Evolutionary conservation across 2,329 filamentous ascomycete species (phyloP), one percentile per base, ranked within the genome.

Genomic region (Cladosporium cucumerinum): DNA sequence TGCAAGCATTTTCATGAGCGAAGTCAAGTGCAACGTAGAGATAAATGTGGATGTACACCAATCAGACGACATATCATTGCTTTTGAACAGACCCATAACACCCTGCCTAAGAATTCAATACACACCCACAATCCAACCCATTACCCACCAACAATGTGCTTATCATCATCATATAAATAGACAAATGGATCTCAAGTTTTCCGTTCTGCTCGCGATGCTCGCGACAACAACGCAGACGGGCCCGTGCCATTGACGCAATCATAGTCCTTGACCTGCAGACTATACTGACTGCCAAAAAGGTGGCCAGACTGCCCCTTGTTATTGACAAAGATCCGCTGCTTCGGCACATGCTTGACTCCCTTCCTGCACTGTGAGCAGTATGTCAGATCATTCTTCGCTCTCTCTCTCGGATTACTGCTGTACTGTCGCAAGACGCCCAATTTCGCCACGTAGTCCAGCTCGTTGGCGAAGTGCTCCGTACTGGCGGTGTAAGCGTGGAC

Each of bases 401-500:
- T 36, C 7, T 30, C 30, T 14, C 5, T 30, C 2, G 23, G 34
- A 30, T 62, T 34, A 25, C 60, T 52, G 30, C 30, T 55, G 60
- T 62, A 62, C 11, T 43, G 34, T 1, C 60, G 49, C 49, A 62
- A 25, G 14, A 62, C 60, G 34, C 60, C 60, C 34, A 62, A 51
- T 16, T 43, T 52, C 14, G 60, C 60, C 16, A 62, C 60, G 49
- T 54, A 62, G 10, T 62, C 60, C n/a, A 55, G 49, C 60, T 54
- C 60, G 26, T 62, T 62, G 32, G 60, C 60, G 36, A 62, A 62
- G 34, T 62, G 60, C 26, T 62, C 60, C n/a, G 60, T 62, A n/a
- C 21, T 55, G 1, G 60, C 60, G 18, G 60, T 28, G 60, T 43
- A 55, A 5, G 60, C 60, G 25, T 62, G 60, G 12, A 54, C 32